Evolutionary conservation across 1,284 basidiomycete species (phyloP), one percentile per base, ranked within the genome.

Genomic region (Ustilago shanxiensis): DNA sequence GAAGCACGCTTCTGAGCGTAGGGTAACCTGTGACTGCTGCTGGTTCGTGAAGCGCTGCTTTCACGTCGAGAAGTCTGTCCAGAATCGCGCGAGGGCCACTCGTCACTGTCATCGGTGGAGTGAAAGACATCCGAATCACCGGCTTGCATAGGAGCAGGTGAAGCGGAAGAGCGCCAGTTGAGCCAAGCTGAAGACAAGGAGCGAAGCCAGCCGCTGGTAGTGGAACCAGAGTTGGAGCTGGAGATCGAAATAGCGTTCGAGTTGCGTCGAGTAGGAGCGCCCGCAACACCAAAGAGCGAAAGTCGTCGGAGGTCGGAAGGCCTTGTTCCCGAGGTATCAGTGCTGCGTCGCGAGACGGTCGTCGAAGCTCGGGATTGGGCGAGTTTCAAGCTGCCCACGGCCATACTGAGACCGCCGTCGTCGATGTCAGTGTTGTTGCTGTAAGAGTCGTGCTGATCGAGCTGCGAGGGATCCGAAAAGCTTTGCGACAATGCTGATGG

Each of bases 181-280:
- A 67, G 66, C 79, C 79, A 80, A 7, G 72, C 79, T 10, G 75
- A 75, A 11, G 76, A 77, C 22, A 80, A 53, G 3, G 79, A 80
- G 13, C 72, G 67, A 29, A 80, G 65, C 79, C 79, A 80, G 8
- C 72, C 72, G n/a, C 76, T 72, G 31, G 54, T 70, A 16, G 56
- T 66, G 9, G 69, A 67, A 22, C 72, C 62, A 14, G 69, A 72
- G 26, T 57, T 66, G 50, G 66, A 69, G 44, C 79, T 70, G 26
- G 68, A 71, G 35, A 71, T 60, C 9, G 66, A 67, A 22, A 67
- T 31, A 3, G 73, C 68, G n/a, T 60, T 73, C 73, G 77, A 79
- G 55, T 71, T 61, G 45, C 70, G 72, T 24, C 70, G 70, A 20
- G 59, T 60, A 26, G 66, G 55, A 20, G 56, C 56, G 10, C 55